Percentiles rank a stretch among this genome's conserved stretches.
phyloP scores from a whole-genome alignment of 768 basidiomycete genomes.

The Ramaria rubella region DNA sequence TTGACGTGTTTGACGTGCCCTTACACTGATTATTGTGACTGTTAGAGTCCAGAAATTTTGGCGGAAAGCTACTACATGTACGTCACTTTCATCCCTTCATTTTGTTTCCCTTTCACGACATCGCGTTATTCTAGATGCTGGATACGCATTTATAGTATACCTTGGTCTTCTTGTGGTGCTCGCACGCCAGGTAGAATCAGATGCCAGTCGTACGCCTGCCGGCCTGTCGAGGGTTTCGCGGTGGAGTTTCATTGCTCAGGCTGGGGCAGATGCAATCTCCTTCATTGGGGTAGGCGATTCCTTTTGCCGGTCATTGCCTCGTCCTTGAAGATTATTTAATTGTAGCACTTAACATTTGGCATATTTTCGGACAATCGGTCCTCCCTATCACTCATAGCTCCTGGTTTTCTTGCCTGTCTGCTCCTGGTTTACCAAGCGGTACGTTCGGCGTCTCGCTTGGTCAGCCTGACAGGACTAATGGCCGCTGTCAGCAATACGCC shows the following conservation, averaged over 20 bases:
- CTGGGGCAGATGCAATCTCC: slow-evolving; percentile 72
- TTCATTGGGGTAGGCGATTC: slow-evolving; percentile 57
- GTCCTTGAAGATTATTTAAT: neutral
- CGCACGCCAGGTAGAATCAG: slow-evolving; percentile 58
- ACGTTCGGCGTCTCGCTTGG: slow-evolving; percentile 21
- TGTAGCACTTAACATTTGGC: slow-evolving; percentile 75
- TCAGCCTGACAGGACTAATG: neutral
- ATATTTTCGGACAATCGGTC: slow-evolving; percentile 78
- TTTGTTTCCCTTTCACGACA: slow-evolving; percentile 10
- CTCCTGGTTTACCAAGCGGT: slow-evolving; percentile 82
- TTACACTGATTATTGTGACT: neutral
- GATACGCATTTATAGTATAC: slow-evolving; percentile 59
- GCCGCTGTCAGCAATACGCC: slow-evolving; percentile 62
- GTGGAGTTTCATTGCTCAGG: slow-evolving; percentile 77
- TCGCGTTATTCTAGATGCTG: slow-evolving; percentile 50
- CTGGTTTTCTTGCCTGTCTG: slow-evolving; percentile 76
- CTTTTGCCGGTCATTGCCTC: neutral
- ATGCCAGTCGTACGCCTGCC: slow-evolving; percentile 65
- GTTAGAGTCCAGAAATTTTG: slow-evolving; percentile 57
- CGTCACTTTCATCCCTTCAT: neutral
- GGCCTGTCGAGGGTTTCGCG: slow-evolving; percentile 72
- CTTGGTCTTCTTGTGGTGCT: slow-evolving; percentile 59
- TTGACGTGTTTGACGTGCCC: slow-evolving; percentile 35
- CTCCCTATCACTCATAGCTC: slow-evolving; percentile 74
- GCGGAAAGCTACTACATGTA: slow-evolving; percentile 62